Evolutionary conservation across 2,329 filamentous ascomycete species (phyloP), one percentile per base, ranked within the genome.

Genomic region (Trichoderma lentiforme): DNA sequence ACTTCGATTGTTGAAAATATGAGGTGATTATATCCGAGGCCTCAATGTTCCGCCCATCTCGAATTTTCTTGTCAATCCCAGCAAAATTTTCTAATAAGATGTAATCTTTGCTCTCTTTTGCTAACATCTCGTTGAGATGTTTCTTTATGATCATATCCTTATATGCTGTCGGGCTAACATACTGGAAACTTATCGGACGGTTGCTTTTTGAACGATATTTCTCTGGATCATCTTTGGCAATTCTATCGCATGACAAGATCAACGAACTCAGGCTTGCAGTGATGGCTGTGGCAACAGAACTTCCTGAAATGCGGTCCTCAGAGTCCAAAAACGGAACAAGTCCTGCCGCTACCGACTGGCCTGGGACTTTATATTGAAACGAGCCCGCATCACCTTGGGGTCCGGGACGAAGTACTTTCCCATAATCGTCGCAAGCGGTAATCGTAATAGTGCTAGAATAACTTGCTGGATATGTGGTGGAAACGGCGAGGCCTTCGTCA

Each of bases 351-450:
- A 53, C 51, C n/a, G n/a, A 24, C 11, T 53, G n/a, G 6, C 51
- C 51, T 6, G 14, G 51, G 11, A 53, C 51, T 26, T 21, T 24
- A 1, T 24, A 53, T 12, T 53, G n/a, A 53, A 24, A 53, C 4
- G n/a, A 24, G 51, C 34, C 14, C 3, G 9, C 15, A 1, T 53
- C 24, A 2, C 1, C 3, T 12, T 6, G 0, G 0, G 34, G 34
- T 0, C 34, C 24, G 11, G n/a, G n/a, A 4, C 24, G 51, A 21
- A 53, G 51, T 26, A 53, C n/a, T 12, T 26, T 21, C 24, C 51
- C 51, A n/a, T 53, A 53, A 0, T 53, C 51, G 24, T 53, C 51
- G 51, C 51, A 53, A 14, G 51, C n/a, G 3, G 51, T 53, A 15
- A 53, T 53, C 1, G 24, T 53, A 26, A 53, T 21, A 1, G n/a